Base-by-base conservation (phyloP, 305 asterid genomes). In the Fraxinus nigra region DNA sequence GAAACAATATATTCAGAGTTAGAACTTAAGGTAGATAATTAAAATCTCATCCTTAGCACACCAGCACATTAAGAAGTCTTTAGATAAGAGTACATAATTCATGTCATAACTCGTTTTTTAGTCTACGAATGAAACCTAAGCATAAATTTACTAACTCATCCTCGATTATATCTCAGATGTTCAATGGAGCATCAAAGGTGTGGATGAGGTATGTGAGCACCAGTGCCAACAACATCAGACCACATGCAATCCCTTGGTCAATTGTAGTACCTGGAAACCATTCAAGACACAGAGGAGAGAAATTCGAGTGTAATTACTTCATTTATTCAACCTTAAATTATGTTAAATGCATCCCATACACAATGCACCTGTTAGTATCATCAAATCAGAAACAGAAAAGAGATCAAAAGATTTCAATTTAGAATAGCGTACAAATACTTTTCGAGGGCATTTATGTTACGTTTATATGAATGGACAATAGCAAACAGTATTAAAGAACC, bases 241-340 rank as follows among this genome's bases (percentile, higher is more conserved):
- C 91, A 37, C 86, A 92, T 20, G 97, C 95, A 78, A 92, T 90
- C 78, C 95, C 93, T 82, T 92, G 97, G 82, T 92, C 95, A 30
- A 92, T 90, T 61, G 92, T 78, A 22, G 92, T 89, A 81, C 97
- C 97, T 92, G 92, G 4, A 1, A 20, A 74, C 59, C 82, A 40
- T 16, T 6, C 43, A 76, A 70, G 24, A 16, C 34, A 24, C 34
- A 26, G 26, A 26, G 26, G 28, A 16, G 6, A 8, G 11, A 63
- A 61, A 61, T 22, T 61, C 26, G 0, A 56, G 28, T 0, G 11
- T 18, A 56, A 56, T 18, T 56, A 56, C 65, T 56, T 56, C 26
- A 56, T 56, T 56, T 56, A 61, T 61, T 22, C 32, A 20, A 59
- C 70, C 70, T 6, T 46, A 8, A 59, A 59, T 59, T 7, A 63